A percentile compares a stretch with the other conserved stretches of the same genome.
These are phyloP conservation scores for Rhizopogon rudus DNA, from an alignment of 768 basidiomycete species.

Conservation along the genomic window DNA sequence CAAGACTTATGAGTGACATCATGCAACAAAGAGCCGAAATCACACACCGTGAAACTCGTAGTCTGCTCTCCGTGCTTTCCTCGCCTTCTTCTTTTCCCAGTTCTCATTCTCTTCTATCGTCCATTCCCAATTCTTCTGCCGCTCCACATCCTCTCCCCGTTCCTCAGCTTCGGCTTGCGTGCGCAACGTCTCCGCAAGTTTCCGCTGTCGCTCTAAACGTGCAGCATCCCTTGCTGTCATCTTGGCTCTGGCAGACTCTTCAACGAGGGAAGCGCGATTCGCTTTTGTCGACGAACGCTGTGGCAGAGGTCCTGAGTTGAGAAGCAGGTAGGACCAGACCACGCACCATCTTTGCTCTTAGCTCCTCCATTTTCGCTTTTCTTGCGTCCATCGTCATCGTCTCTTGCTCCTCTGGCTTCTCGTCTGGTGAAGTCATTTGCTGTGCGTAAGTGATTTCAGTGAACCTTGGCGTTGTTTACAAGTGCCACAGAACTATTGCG, in stretches of 20 bases:
- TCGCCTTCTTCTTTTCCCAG: constrained; percentile 88
- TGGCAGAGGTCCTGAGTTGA: not conserved
- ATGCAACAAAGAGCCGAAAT: not conserved
- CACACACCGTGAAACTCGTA: constrained; percentile 87
- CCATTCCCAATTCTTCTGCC: constrained; percentile 93
- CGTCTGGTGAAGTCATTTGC: constrained; percentile 1
- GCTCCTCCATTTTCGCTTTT: constrained; percentile 68
- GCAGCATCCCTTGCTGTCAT: constrained; percentile 74
- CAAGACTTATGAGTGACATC: not conserved
- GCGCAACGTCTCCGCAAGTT: constrained; percentile 82
- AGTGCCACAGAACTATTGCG: not conserved
- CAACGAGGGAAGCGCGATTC: constrained; percentile 81
- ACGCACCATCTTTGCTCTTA: constrained; percentile 73
- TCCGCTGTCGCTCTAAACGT: constrained; percentile 84
- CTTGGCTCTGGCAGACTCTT: constrained; percentile 78
- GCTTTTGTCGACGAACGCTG: constrained; percentile 75
- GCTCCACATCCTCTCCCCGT: constrained; percentile 85
- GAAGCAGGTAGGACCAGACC: not conserved
- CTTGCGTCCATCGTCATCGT: constrained; percentile 63
- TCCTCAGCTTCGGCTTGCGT: constrained; percentile 87
- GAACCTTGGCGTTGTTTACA: not conserved
- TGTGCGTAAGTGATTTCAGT: constrained; percentile 10
- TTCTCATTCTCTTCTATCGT: constrained; percentile 93
- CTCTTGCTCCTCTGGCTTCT: constrained; percentile 8
- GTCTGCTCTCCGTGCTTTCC: constrained; percentile 82